phyloP scores from a whole-genome alignment of 176 grass and related monocot species.

The Hordeum vulgare region MorexV3_pseudomolecules_assembly NC_058518.1:50701389-50701888 shows the following conservation, averaged over 20 bases:
- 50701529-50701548: conserved; percentile 75
- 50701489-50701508: conserved; percentile 69
- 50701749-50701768: too few species aligned
- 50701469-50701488: conserved; percentile 79
- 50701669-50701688: too few species aligned
- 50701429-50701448: not conserved
- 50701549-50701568: conserved; percentile 33
- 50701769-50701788: too few species aligned
- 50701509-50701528: conserved; percentile 74
- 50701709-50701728: too few species aligned
- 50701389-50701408: not conserved
- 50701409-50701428: not conserved
- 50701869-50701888: not conserved
- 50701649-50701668: not conserved
- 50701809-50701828: too few species aligned
- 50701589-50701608: not conserved
- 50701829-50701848: too few species aligned
- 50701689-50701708: too few species aligned
- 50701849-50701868: not conserved
- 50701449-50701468: conserved; percentile 84
- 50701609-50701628: not conserved
- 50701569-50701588: not conserved
- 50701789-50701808: too few species aligned
- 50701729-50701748: too few species aligned
- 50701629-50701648: not conserved